Evolutionary conservation across 768 basidiomycete species (phyloP), one percentile per base, ranked within the genome.

Genomic region (Naematelia encephala): DNA sequence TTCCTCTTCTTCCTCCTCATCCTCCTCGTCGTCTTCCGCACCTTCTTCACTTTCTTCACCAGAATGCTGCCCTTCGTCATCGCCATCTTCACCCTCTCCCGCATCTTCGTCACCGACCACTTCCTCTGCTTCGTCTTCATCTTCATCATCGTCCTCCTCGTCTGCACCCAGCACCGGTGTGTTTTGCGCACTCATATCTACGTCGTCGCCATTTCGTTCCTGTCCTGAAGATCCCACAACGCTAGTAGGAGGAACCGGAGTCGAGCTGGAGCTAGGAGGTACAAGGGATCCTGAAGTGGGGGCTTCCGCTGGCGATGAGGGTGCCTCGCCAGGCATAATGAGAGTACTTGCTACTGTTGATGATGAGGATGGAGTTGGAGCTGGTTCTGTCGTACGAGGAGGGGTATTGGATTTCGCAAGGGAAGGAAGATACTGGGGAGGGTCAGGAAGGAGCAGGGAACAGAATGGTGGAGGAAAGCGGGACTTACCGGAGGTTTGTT

Each of bases 101-200:
- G 54, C 62, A 4, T 62, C 63, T 12, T 62, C 68, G 2, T 47
- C 52, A 2, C 55, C 64, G 5, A 59, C 61, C n/a, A 51, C 67
- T n/a, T 58, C 60, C 2, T 64, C 63, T 25, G 52, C 62, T 2
- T 51, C 59, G 4, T 66, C 68, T 13, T 64, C 63, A 1, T 56
- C 64, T 1, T 66, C 64, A 8, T 65, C 63, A 22, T 48, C 54
- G n/a, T 49, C 61, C 16, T 47, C 56, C 5, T 52, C 56, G 2
- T 59, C 61, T n/a, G 54, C 63, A 1, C 54, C 60, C 46, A 19
- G 23, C 27, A 19, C 14, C 26, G 25, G 19, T 8, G 50, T 30
- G 21, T 13, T 26, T n/a, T n/a, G 44, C 54, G n/a, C 52, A 52
- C 13, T 52, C 51, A 5, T 59, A 28, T 49, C 56, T 45, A 29